Percentiles rank a stretch among this genome's conserved stretches.
phyloP scores from a whole-genome alignment of 2,329 filamentous ascomycete species.

The Fonsecaea nubica region DNA sequence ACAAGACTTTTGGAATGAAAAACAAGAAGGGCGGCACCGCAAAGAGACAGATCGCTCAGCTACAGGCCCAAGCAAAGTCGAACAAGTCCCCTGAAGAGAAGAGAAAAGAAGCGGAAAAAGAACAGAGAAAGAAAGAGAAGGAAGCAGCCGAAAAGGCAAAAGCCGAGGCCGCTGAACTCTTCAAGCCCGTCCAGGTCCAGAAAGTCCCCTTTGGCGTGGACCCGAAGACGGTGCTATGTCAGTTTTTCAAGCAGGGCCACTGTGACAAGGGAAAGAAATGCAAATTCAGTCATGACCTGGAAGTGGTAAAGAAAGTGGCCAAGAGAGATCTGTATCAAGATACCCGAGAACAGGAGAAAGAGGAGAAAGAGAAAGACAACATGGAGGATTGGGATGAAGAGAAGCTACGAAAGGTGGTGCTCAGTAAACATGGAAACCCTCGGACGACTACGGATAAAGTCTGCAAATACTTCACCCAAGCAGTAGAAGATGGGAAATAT shows the following conservation, averaged over 20 bases:
- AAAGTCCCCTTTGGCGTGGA: constrained; percentile 98
- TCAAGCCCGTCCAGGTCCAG: constrained; percentile 93
- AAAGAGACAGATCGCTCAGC: constrained; percentile 87
- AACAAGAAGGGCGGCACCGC: constrained; percentile 96
- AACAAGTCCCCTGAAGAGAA: constrained; percentile 88
- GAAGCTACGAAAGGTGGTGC: constrained; percentile 85
- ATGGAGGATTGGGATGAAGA: constrained; percentile 98
- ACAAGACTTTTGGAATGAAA: constrained; percentile 99
- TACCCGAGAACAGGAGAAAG: constrained; percentile 73
- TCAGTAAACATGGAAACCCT: constrained; percentile 97
- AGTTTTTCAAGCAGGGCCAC: constrained; percentile 95
- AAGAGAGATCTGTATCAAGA: constrained; percentile 94
- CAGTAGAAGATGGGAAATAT: constrained; percentile 97
- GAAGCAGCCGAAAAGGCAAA: constrained; percentile 84
- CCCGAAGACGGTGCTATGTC: constrained; percentile 94
- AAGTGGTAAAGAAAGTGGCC: constrained; percentile 86
- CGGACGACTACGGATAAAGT: constrained; percentile 96
- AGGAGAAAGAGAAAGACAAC: constrained; percentile 79
- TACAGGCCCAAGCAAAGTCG: constrained; percentile 74
- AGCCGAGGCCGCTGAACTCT: constrained; percentile 77
- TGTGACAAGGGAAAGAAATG: constrained; percentile 98
- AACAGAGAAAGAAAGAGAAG: constrained; percentile 82
- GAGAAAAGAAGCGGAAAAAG: constrained; percentile 71
- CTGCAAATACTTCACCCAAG: constrained; percentile 97
- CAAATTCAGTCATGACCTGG: constrained; percentile 94